Base-by-base conservation (phyloP, 2,329 filamentous ascomycete genomes). In the Trichoderma koningii region DNA sequence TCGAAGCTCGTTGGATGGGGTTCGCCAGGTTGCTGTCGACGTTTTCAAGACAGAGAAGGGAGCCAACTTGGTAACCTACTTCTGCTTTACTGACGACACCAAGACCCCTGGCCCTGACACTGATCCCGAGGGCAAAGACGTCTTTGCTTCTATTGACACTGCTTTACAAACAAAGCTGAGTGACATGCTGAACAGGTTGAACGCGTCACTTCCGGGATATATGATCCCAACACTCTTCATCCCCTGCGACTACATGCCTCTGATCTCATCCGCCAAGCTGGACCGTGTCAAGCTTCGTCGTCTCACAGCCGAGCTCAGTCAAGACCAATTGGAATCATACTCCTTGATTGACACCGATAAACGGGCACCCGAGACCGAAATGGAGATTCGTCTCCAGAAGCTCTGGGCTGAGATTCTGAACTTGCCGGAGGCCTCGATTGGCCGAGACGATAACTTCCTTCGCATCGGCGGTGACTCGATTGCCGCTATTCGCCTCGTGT, bases 151-250 rank as follows among this genome's bases (percentile, higher is more conserved):
- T 17, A 63, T 64, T 1, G 28, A 56, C 47, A 7, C n/a, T 7
- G 48, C 44, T 1, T 26, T 65, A 15, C 10, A 42, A 7, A 5
- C 26, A 2, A 50, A 52, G 7, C 42, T 65, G 2, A 12, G 2
- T 19, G 3, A 48, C 7, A 55, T 48, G 44, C 10, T 60, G 23
- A 23, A 3, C 12, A 7, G 51, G 28, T 17, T 47, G 7, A 50
- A 41, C 14, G 17, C 34, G 12, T 15, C 12, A 7, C 21, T 70
- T 1, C 73, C 73, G 3, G 68, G 68, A 30, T 80, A 80, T 68
- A 80, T 81, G 78, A 72, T 81, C 0, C 79, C 79, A 2, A 73
- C 76, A 0, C 72, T 73, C 2, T 79, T 79, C 56, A 74, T 81
- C 30, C 78, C 78, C 9, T 68, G 80, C 5, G 67, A 70, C 0